Percentiles rank a stretch among this genome's conserved stretches.
Evolutionary conservation across 768 basidiomycete genomes (phyloP).

Genomic region (Mrakia blollopis): DNA sequence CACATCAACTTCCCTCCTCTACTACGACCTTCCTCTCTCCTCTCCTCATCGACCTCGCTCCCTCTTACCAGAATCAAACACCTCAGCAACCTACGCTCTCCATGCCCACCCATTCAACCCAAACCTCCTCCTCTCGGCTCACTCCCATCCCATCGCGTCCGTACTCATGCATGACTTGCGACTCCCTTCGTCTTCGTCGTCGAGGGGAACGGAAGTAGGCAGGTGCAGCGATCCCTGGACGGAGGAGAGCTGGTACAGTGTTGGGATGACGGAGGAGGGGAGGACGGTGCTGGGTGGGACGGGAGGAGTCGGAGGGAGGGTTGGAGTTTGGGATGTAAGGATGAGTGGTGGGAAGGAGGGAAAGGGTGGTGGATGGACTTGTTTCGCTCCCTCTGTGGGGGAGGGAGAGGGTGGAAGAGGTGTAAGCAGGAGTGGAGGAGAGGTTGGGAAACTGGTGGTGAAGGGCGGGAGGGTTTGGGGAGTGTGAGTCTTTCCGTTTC

Average conservation of each 20-base stretch:
- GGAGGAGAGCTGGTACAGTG: conserved; percentile 14
- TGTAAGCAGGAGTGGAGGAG: not conserved
- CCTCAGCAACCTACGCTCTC: conserved; percentile 6
- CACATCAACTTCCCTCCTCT: not conserved
- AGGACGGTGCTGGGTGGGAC: not conserved
- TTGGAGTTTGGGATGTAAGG: not conserved
- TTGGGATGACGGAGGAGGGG: not conserved
- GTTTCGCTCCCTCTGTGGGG: not conserved
- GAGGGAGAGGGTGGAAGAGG: not conserved
- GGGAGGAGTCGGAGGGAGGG: not conserved
- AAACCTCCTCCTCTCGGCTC: not conserved
- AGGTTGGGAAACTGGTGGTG: not conserved
- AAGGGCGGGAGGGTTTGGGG: conserved; percentile 7
- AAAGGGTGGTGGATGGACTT: not conserved
- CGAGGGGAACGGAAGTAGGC: not conserved
- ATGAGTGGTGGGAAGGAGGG: not conserved
- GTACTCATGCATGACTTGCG: not conserved
- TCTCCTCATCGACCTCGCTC: not conserved
- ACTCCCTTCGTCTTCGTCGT: not conserved
- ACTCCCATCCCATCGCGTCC: not conserved
- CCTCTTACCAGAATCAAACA: not conserved
- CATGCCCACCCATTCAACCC: not conserved
- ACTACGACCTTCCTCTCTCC: not conserved
- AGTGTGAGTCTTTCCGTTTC: not conserved
- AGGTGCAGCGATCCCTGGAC: not conserved